Percentiles rank a stretch among this genome's conserved stretches.
Evolutionary conservation across 257 asterid species (phyloP).

Genomic region (Prunella vulgaris): DNA sequence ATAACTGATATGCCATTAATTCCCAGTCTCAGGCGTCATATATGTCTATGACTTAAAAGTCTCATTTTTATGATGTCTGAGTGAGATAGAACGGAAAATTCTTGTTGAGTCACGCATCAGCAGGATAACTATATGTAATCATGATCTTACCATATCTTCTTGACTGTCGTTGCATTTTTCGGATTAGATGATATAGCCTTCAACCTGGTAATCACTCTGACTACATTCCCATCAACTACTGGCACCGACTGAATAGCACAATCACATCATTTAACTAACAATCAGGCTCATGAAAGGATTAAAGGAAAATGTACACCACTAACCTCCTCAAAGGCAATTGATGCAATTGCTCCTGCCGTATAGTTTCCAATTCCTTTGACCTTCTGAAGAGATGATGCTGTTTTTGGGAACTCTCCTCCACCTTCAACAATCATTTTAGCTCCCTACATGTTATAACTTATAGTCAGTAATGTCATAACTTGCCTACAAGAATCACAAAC

Average conservation of each 20-base stretch:
- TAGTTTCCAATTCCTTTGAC: slow-evolving; percentile 90
- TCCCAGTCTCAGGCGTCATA: neutral
- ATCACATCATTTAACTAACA: slow-evolving; percentile 14
- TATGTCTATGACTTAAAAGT: neutral
- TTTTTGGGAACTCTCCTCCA: slow-evolving; percentile 72
- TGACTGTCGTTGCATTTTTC: slow-evolving; percentile 54
- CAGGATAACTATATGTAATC: neutral
- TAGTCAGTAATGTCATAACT: neutral
- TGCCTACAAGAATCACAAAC: slow-evolving; percentile 5
- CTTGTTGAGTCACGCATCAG: neutral
- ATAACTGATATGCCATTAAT: neutral
- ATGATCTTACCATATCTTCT: slow-evolving; percentile 67
- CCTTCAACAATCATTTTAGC: slow-evolving; percentile 84
- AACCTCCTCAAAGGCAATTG: slow-evolving; percentile 92
- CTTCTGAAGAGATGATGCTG: slow-evolving; percentile 68
- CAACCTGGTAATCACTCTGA: slow-evolving; percentile 81
- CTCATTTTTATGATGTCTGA: neutral
- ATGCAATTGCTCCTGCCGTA: slow-evolving; percentile 97
- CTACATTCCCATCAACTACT: slow-evolving; percentile 94
- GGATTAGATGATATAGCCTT: slow-evolving; percentile 90
- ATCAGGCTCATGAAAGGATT: neutral
- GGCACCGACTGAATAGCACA: slow-evolving; percentile 68
- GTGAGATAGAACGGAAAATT: neutral
- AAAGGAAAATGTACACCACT: slow-evolving; percentile 7
- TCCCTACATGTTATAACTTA: slow-evolving; percentile 54